Conservation (phyloP, 352 stramenopile genomes). For the Globisporangium megalacanthum region DNA sequence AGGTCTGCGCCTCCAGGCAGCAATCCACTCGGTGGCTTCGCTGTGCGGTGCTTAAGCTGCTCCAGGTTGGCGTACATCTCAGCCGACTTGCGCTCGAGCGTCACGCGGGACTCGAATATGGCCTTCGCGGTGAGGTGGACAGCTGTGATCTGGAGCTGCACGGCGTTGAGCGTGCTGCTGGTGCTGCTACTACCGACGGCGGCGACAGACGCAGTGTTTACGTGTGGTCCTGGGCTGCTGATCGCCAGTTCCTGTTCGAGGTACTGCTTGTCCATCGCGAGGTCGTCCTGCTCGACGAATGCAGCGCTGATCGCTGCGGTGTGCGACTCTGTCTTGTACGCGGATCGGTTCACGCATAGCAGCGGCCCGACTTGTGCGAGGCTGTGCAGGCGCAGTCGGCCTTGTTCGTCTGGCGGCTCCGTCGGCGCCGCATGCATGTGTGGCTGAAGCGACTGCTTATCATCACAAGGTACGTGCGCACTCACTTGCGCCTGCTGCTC, state of each 20-base stretch:
- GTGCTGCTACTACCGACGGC: neutral
- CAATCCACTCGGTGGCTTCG: neutral
- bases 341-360: constrained; percentile 28
- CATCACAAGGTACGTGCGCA: no score
- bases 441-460: neutral
- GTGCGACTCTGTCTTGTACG: constrained; percentile 16
- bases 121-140: constrained; percentile 36
- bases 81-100: constrained; percentile 36
- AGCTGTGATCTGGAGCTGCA: constrained; percentile 35
- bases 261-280: constrained; percentile 58
- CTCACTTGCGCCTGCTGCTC: neutral
- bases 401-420: neutral
- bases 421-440: neutral
- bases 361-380: constrained; percentile 37
- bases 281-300: constrained; percentile 36
- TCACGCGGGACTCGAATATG: constrained; percentile 28
- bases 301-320: constrained; percentile 6
- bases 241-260: constrained; percentile 53
- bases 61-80: constrained; percentile 60
- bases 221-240: constrained; percentile 15
- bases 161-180: constrained; percentile 18
- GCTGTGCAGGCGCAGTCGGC: constrained; percentile 30
- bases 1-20: constrained; percentile 1
- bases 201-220: constrained; percentile 9
- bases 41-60: constrained; percentile 6